Conservation (phyloP, 352 stramenopile species). For the Pythium guiyangense region DNA sequence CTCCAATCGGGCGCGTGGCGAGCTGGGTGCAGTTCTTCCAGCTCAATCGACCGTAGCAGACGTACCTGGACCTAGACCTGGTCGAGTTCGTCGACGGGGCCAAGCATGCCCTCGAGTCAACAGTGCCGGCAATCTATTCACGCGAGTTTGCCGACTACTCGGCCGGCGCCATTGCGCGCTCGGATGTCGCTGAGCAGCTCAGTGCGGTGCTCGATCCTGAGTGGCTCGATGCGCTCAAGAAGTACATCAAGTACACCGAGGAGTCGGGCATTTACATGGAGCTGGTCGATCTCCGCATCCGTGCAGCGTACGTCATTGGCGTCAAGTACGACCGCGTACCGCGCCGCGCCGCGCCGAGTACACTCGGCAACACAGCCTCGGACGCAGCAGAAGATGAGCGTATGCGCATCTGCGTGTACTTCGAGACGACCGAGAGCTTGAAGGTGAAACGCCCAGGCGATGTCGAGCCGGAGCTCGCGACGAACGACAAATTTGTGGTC, state of each 20-base stretch:
- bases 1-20: no score
- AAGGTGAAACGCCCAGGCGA: slow-evolving; percentile 23
- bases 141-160: slow-evolving; percentile 46
- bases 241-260: slow-evolving; percentile 42
- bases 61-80: no score
- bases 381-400: slow-evolving; percentile 31
- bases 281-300: slow-evolving; percentile 42
- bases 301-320: slow-evolving; percentile 36
- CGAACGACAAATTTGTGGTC: slow-evolving; percentile 20
- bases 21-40: no score
- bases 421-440: slow-evolving; percentile 35
- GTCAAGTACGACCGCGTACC: slow-evolving; percentile 37
- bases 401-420: slow-evolving; percentile 31
- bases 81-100: no score
- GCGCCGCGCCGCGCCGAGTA: not conserved
- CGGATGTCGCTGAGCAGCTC: slow-evolving; percentile 11
- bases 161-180: slow-evolving; percentile 30
- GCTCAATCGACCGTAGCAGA: no score
- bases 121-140: slow-evolving; percentile 33
- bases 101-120: no score
- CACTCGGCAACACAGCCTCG: slow-evolving; percentile 18
- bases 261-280: slow-evolving; percentile 42
- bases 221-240: slow-evolving; percentile 30
- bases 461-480: slow-evolving; percentile 19
- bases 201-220: slow-evolving; percentile 22